These are phyloP conservation scores for Mycosphaerella arachidis DNA, from an alignment of 2,329 filamentous ascomycete genomes.

Conservation along the genomic window DNA sequence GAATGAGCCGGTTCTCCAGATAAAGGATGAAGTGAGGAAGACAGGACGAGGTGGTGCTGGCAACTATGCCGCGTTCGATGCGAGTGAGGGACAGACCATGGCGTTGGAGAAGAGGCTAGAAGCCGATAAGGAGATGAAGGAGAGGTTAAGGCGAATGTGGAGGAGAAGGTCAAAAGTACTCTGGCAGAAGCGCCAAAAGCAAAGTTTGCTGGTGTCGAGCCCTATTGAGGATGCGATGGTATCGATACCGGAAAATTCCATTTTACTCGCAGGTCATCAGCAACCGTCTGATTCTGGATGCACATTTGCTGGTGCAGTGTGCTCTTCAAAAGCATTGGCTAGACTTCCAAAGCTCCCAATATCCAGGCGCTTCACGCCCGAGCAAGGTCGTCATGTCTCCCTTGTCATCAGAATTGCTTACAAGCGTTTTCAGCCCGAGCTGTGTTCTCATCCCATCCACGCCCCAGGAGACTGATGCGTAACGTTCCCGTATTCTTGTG, in stretches of 20 bases:
- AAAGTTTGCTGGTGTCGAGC: constrained; percentile 31
- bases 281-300: no score
- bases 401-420: not conserved
- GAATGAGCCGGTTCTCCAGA: not conserved
- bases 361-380: no score
- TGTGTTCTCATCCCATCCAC: constrained; percentile 15
- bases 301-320: no score
- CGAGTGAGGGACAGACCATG: constrained; percentile 31
- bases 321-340: no score
- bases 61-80: constrained; percentile 38
- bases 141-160: constrained; percentile 34
- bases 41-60: constrained; percentile 45
- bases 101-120: constrained; percentile 26
- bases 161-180: constrained; percentile 39
- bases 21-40: constrained; percentile 1
- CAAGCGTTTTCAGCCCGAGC: constrained; percentile 1
- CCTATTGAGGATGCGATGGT: not conserved
- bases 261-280: no score
- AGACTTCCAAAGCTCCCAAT: not conserved
- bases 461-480: constrained; percentile 12
- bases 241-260: no score
- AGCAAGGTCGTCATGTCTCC: not conserved
- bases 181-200: constrained; percentile 39
- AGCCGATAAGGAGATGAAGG: constrained; percentile 25
- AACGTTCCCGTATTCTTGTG: constrained; percentile 18